Percentiles rank a stretch among this genome's conserved stretches.
Conservation (phyloP, 495 filamentous ascomycete species). For the Tuber calosporum region DNA sequence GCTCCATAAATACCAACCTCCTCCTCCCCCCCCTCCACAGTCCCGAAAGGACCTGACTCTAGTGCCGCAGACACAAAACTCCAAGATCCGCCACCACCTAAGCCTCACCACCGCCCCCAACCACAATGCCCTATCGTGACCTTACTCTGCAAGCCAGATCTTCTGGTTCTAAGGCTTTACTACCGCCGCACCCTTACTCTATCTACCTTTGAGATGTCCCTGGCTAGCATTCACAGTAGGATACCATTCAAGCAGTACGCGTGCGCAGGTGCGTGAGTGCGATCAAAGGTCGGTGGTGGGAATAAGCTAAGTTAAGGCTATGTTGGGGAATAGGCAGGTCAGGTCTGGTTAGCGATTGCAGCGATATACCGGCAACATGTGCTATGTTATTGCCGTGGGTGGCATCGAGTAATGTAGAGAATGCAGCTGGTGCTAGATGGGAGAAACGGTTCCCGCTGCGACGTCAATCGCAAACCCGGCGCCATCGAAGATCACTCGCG, state of each 20-base stretch:
- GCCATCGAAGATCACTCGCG: background rate
- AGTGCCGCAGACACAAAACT: background rate
- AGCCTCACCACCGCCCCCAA: background rate
- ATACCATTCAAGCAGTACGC: background rate
- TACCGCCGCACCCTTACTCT: background rate
- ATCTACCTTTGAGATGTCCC: background rate
- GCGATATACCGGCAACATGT: background rate
- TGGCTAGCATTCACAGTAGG: background rate
- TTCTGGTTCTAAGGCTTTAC: background rate
- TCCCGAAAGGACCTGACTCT: background rate
- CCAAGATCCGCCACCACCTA: background rate
- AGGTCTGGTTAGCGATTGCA: background rate
- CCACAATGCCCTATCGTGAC: background rate
- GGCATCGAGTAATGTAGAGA: background rate
- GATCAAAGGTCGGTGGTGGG: background rate
- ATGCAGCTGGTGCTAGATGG: background rate
- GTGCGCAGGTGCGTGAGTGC: background rate
- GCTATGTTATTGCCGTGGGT: background rate
- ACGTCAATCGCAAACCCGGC: background rate
- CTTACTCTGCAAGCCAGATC: background rate
- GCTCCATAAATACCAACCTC: background rate
- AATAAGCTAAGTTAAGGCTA: background rate
- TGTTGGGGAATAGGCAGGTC: background rate
- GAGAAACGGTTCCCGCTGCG: background rate
- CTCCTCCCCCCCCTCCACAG: background rate